phyloP scores from a whole-genome alignment of 148 eudicot species.

The Diospyros lotus region DNA sequence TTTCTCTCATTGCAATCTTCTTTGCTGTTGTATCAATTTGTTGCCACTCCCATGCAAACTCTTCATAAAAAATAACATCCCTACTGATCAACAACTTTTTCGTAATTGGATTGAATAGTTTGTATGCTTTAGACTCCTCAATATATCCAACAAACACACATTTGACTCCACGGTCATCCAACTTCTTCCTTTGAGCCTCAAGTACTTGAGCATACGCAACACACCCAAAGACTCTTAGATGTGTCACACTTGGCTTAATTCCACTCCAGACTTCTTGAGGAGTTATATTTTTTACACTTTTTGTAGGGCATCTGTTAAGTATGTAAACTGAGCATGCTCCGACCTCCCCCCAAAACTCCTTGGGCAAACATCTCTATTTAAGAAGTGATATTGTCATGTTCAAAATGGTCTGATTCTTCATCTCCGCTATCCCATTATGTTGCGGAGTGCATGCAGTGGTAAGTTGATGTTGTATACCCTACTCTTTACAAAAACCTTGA shows the following conservation, averaged over 20 bases:
- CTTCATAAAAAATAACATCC: background rate
- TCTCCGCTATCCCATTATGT: no score
- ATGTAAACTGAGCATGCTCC: background rate
- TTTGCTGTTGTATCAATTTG: background rate
- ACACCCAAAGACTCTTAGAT: background rate
- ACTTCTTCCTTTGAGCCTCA: background rate
- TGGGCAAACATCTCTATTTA: background rate
- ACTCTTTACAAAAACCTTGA: no score
- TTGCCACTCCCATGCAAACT: background rate
- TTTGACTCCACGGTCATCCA: background rate
- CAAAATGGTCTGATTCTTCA: no score
- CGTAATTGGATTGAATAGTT: background rate
- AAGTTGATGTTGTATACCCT: background rate
- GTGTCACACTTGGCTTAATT: no score
- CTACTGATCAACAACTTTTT: background rate
- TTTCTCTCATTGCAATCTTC: background rate
- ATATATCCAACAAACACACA: background rate
- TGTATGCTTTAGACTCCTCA: background rate
- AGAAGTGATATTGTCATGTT: background rate
- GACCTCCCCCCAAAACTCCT: background rate
- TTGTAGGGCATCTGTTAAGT: background rate
- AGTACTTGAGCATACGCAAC: background rate
- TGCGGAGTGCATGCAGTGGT: no score
- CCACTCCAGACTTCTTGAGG: no score
- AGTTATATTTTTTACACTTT: no score